Base-by-base conservation (phyloP, 352 stramenopile species). In the Globisporangium spiculum region DNA sequence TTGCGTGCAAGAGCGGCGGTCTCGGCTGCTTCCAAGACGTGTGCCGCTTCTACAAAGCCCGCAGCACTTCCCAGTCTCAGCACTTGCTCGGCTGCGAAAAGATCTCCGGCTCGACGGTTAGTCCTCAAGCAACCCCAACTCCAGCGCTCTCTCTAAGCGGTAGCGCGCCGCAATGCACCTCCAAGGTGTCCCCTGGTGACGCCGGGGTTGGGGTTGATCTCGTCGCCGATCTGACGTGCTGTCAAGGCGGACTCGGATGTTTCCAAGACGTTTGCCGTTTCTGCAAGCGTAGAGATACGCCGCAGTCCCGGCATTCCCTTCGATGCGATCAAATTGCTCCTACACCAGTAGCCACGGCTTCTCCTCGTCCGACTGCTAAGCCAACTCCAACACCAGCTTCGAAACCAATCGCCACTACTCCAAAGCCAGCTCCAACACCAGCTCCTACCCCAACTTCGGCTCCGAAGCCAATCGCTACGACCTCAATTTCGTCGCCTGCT, bases 21-120 rank as follows among this genome's bases (percentile, higher is more conserved):
- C 63, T 75, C 10, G 73, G 69, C 34, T 78, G 73, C 60, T 71
- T 72, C 38, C 24, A 67, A 9, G 44, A 66, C 12, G 57, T 74
- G 2, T 78, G 73, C 20, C 69, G 69, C 38, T 74, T 70, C 44
- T 78, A 69, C 56, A 64, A 70, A 55, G 26, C 46, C 20, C 14
- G 54, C 16, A 60, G 55, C 10, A 72, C 71, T 2, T 41, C 50
- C 1, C 59, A 72, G 18, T 74, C 71, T 1, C n/a, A 61, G 50
- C 71, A 76, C 46, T 41, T 76, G 1, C 8, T 65, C 20, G 53
- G 27, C 30, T 75, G 70, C 34, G 27, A 36, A 5, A 46, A 36
- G 55, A 60, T 69, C 22, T 44, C 32, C 4, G 27, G 1, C 36
- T 41, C 10, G 1, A 46, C n/a, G 1, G 26, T 18, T 26, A 63